Percentiles rank a stretch among this genome's conserved stretches.
phyloP scores from a whole-genome alignment of 1,284 basidiomycete genomes.

The Trichosporon inkin region DNA sequence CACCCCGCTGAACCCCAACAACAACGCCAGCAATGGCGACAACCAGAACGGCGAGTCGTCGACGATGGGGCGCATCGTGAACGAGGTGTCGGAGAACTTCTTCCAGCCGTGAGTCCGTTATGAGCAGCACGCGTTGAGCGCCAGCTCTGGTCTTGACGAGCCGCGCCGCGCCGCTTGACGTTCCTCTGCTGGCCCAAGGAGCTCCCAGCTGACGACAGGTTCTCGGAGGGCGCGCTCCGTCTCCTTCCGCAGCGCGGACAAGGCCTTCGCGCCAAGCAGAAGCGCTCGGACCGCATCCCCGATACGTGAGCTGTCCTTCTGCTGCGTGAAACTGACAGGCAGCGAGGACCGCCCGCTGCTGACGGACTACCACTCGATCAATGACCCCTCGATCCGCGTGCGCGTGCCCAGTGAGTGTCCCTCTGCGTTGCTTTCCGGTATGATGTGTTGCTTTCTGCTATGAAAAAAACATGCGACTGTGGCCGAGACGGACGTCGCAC shows the following conservation, averaged over 20 bases:
- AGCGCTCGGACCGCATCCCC: slow-evolving; percentile 46
- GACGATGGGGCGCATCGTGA: slow-evolving; percentile 17
- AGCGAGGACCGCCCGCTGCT: slow-evolving; percentile 34
- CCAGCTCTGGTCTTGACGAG: not conserved
- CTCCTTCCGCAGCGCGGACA: slow-evolving; percentile 40
- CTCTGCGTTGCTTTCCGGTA: not conserved
- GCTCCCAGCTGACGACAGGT: slow-evolving; percentile 27
- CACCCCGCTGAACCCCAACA: slow-evolving; percentile 16
- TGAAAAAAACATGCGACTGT: not conserved
- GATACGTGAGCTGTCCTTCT: slow-evolving; percentile 34
- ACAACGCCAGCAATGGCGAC: not conserved
- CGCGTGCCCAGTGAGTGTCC: slow-evolving; percentile 40
- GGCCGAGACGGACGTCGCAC: not conserved
- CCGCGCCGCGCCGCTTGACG: too few species aligned
- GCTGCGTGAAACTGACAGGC: not conserved
- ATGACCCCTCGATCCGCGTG: slow-evolving; percentile 39
- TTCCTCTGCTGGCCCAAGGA: not conserved
- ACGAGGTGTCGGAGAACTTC: slow-evolving; percentile 40
- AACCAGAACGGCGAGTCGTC: slow-evolving; percentile 15
- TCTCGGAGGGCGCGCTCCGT: slow-evolving; percentile 43
- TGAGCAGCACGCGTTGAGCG: too few species aligned
- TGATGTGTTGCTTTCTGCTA: not conserved
- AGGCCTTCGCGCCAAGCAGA: slow-evolving; percentile 41
- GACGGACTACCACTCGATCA: slow-evolving; percentile 47
- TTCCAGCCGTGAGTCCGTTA: slow-evolving; percentile 40